Evolutionary conservation across 768 basidiomycete species (phyloP), one percentile per base, ranked within the genome.

Genomic region (Podaxis mareebaensis): DNA sequence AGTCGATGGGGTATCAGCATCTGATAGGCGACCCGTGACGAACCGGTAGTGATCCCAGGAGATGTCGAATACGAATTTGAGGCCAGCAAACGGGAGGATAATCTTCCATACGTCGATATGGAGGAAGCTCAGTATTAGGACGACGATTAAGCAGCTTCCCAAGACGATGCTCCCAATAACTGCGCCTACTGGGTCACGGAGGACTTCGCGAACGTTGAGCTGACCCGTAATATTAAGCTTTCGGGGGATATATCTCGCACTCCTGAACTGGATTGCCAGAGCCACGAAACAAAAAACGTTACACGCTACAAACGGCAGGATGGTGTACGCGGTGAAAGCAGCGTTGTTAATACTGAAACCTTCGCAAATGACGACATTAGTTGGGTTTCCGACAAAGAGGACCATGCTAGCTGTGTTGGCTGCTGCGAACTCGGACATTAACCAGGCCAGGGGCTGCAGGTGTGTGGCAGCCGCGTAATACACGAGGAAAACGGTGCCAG

Each of bases 341-440:
- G 85, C 83, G 66, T 92, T 92, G 54, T 90, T 89, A 52, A 96
- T 81, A 3, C 78, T 71, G 72, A 97, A 95, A 0, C 93, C 93
- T 58, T 93, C 93, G 55, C 93, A 91, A 24, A 97, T 86, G 53
- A 99, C 91, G 22, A 97, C 88, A 69, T 98, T 99, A 1, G 96
- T 99, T 1, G 93, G 94, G 71, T 98, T 99, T 0, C 91, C 91
- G 2, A 94, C 89, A 54, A 97, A 93, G 0, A 88, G 71, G 24
- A 85, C 84, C 83, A 88, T 86, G 66, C 84, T 87, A 7, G 87
- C 90, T 8, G 91, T 90, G 72, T 93, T 94, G 3, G 90, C 92
- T 0, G 88, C 89, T 0, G 89, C 86, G 67, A 92, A 92, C 64
- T 91, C 88, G 11, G 88, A 81, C 64, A 90, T 89, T 48, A 92